Percentiles rank a stretch among this genome's conserved stretches.
Evolutionary conservation across 73 alveolate genomes (phyloP).

Genomic region (Paraurostyla sp.): DNA sequence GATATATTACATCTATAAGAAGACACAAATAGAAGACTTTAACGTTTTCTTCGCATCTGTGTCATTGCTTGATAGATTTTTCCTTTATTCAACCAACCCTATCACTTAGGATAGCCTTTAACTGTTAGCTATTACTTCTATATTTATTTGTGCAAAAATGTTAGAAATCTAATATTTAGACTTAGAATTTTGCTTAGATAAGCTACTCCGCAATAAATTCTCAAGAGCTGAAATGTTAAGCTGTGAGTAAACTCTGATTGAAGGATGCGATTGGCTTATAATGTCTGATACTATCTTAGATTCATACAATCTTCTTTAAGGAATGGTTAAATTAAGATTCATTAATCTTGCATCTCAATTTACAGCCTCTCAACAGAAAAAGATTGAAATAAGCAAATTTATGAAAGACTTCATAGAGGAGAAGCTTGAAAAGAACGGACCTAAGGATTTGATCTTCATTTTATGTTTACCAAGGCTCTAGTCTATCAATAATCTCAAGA

Average conservation of each 20-base stretch:
- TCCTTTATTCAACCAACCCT: neutral
- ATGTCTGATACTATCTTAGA: neutral
- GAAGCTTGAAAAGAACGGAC: too few species aligned
- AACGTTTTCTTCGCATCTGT: neutral
- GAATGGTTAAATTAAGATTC: neutral
- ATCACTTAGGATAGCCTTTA: neutral
- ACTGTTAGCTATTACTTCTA: neutral
- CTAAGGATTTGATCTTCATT: too few species aligned
- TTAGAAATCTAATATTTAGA: neutral
- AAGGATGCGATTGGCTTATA: neutral
- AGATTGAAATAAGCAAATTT: too few species aligned
- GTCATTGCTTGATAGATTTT: neutral
- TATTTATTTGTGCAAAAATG: constrained; percentile 7
- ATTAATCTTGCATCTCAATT: neutral
- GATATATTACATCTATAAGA: too few species aligned
- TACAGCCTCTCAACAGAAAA: too few species aligned
- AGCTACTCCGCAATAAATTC: neutral
- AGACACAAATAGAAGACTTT: neutral
- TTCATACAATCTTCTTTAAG: neutral
- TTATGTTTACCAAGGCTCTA: too few species aligned
- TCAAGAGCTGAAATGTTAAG: neutral
- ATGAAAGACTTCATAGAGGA: too few species aligned
- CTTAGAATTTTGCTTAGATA: neutral
- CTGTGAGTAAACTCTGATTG: neutral
- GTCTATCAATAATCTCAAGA: too few species aligned